These are phyloP conservation scores for Candida labiduridarum DNA, from an alignment of 1,139 yeast genomes.

Conservation along the genomic window DNA sequence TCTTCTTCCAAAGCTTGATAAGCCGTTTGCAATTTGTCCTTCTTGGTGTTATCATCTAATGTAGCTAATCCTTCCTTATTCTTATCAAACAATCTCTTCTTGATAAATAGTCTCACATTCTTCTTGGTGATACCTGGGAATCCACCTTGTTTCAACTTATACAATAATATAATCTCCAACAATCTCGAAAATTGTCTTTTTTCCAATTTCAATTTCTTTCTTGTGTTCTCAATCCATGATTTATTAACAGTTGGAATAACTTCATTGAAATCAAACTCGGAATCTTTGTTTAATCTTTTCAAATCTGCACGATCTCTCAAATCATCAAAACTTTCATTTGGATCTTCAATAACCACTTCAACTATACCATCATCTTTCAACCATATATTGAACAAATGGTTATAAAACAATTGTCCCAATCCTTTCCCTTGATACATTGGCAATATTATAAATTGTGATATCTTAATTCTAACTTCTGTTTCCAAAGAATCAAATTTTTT, in stretches of 20 bases:
- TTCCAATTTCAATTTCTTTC: constrained; percentile 60
- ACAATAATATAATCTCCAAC: constrained; percentile 71
- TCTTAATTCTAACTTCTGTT: constrained; percentile 62
- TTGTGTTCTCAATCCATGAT: constrained; percentile 47
- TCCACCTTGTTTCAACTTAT: constrained; percentile 32
- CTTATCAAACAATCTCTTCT: constrained; percentile 70
- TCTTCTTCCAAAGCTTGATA: constrained; percentile 69
- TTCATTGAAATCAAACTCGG: constrained; percentile 26
- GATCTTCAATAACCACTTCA: constrained; percentile 92
- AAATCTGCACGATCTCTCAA: constrained; percentile 84
- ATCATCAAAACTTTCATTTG: constrained; percentile 91
- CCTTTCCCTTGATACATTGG: constrained; percentile 79
- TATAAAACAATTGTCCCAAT: constrained; percentile 71
- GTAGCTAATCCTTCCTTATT: constrained; percentile 77
- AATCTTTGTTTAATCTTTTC: constrained; percentile 40
- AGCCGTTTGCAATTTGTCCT: constrained; percentile 76
- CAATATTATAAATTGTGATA: constrained; percentile 82
- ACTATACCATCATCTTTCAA: constrained; percentile 50
- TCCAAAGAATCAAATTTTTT: constrained; percentile 54
- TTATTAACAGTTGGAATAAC: constrained; percentile 28
- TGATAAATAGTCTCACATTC: constrained; percentile 62
- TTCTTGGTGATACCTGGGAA: constrained; percentile 29
- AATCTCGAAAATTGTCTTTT: constrained; percentile 77
- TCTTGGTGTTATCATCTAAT: constrained; percentile 60
- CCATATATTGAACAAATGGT: constrained; percentile 58